Base-by-base conservation (phyloP, 1,284 basidiomycete species). In the Phellopilus nigrolimitatus region DNA sequence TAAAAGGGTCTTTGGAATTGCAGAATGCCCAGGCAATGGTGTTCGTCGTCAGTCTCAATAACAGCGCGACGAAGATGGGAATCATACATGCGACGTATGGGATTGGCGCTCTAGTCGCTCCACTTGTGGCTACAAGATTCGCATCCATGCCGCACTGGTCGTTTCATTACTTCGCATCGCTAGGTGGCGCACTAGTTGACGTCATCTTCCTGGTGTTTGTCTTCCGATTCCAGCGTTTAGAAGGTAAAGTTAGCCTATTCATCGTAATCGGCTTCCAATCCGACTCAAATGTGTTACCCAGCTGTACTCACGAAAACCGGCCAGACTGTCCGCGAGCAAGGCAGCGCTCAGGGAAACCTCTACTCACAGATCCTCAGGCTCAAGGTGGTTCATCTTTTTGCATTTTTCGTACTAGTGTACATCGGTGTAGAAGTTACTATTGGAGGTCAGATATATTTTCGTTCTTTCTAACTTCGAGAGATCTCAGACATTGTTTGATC, bases 371-470 rank as follows among this genome's bases (percentile, higher is more conserved):
- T 85, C 34, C 55, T 85, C 49, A 62, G 68, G 13, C 67, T 73
- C 24, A 72, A 68, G 46, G 68, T 72, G 4, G 78, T 84, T 0
- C 80, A 84, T 57, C 64, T 77, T 27, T 64, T 85, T 13, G 79
- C 82, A 0, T 66, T 81, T 47, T 87, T 80, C 61, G 70, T 77
- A 22, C 66, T 83, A 13, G 74, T 85, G 6, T 84, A 85, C 60
- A 80, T 85, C 39, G 83, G 83, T 3, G 71, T 80, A 0, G 82
- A 85, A 59, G 82, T 84, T 1, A 82, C 81, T 0, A 73, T 82
- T 45, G 82, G 80, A 58, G 79, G 78, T 45, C 9, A 8, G 21
- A 21, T 21, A 7, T 21, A 4, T 36, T 46, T 46, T 17, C 44
- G 8, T 46, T 41, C 15, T 46, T 13, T 24, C 31, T 5, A 15